Percentiles rank a stretch among this genome's conserved stretches.
Conservation (phyloP, 352 stramenopile species). For the Globisporangium megalacanthum region DNA sequence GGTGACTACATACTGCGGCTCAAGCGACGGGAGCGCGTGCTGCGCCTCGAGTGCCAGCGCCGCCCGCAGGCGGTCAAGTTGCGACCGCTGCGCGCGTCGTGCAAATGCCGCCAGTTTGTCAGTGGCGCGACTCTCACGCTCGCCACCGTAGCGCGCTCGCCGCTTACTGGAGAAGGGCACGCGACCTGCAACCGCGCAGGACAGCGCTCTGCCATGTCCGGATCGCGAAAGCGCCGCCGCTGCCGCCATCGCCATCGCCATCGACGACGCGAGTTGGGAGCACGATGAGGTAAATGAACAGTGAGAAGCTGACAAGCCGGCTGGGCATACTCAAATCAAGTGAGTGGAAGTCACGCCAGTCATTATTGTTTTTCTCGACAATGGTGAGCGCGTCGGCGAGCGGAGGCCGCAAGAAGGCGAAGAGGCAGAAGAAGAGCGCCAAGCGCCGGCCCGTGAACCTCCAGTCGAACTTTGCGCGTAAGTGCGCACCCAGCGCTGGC, state of each 20-base stretch:
- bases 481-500: constrained; percentile 35
- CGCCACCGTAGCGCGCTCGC: constrained; percentile 17
- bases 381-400: constrained; percentile 53
- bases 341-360: neutral
- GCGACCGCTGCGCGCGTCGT: constrained; percentile 38
- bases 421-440: constrained; percentile 59
- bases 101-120: constrained; percentile 22
- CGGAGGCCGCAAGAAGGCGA: constrained; percentile 40
- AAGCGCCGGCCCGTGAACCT: constrained; percentile 84
- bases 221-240: neutral
- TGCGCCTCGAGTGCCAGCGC: constrained; percentile 21
- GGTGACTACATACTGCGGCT: neutral
- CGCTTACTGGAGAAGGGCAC: constrained; percentile 35
- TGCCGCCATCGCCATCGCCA: neutral
- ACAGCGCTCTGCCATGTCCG: neutral
- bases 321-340: neutral
- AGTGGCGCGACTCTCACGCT: constrained; percentile 11
- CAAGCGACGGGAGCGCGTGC: constrained; percentile 6
- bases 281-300: too few species aligned
- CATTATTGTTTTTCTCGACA: too few species aligned
- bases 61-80: constrained; percentile 33
- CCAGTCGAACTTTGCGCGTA: constrained; percentile 81
- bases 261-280: neutral
- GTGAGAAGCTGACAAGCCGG: too few species aligned
- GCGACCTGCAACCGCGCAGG: neutral